phyloP scores from a whole-genome alignment of 257 asterid species.

The Solanum boliviense region DNA sequence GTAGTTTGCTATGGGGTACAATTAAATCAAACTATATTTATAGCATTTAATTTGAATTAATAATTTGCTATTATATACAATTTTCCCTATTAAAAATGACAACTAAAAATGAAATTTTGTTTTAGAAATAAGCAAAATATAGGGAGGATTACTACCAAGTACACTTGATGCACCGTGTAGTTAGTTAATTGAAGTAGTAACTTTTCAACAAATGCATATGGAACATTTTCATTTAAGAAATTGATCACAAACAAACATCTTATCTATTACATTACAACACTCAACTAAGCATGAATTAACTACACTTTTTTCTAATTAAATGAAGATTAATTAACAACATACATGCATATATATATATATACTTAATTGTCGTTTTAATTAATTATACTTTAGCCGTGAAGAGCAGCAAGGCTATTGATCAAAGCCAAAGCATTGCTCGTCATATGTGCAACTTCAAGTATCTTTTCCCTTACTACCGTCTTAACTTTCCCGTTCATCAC shows the following conservation, averaged over 20 bases:
- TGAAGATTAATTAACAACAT: not conserved
- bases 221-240: not conserved
- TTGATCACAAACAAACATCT: not conserved
- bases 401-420: conserved; percentile 20
- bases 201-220: not conserved
- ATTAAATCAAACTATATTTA: no score
- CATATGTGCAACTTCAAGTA: conserved; percentile 20
- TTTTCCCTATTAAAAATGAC: no score
- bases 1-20: no score
- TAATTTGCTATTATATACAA: no score
- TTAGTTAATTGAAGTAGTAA: no score
- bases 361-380: not conserved
- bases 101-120: no score
- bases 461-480: not conserved
- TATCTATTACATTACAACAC: not conserved
- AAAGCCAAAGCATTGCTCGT: conserved; percentile 36
- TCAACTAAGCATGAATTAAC: not conserved
- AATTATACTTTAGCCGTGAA: not conserved
- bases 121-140: no score
- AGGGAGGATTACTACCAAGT: no score
- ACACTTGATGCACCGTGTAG: no score
- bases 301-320: not conserved
- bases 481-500: not conserved
- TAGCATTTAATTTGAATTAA: no score
- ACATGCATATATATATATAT: no score